These are phyloP conservation scores for Vicia sativa DNA, from an alignment of 306 rosid species.

Conservation along the genomic window DNA sequence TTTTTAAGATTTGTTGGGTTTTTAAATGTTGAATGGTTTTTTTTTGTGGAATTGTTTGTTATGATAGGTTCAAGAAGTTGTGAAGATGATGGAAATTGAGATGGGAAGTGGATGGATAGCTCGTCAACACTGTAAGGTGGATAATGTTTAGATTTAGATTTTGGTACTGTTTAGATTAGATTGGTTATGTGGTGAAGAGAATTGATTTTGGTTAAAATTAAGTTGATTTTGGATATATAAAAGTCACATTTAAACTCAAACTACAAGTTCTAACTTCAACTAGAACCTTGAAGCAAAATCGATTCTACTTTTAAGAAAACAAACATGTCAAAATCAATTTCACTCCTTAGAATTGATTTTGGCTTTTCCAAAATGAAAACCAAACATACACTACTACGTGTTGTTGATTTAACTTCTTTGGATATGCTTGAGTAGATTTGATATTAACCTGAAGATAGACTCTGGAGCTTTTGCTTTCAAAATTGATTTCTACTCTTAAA, in stretches of 20 bases:
- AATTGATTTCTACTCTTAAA: background rate
- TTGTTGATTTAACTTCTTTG: background rate
- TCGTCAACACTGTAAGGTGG: constrained; percentile 70
- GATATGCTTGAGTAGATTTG: background rate
- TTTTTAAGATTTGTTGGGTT: background rate
- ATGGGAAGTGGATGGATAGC: constrained; percentile 74
- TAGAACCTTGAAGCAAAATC: too few species aligned
- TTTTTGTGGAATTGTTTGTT: background rate
- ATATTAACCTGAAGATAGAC: background rate
- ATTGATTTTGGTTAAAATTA: too few species aligned
- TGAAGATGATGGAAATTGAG: constrained; percentile 78
- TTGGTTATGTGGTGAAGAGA: too few species aligned
- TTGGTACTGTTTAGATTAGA: background rate
- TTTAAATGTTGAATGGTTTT: background rate
- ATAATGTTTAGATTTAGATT: background rate
- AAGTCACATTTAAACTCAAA: too few species aligned
- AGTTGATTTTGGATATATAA: too few species aligned
- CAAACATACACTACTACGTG: too few species aligned
- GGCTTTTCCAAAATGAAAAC: too few species aligned
- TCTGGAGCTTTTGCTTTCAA: background rate
- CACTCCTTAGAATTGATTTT: too few species aligned
- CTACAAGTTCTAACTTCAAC: too few species aligned
- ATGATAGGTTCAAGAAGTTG: constrained; percentile 66
- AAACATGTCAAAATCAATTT: too few species aligned
- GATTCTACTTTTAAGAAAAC: too few species aligned